phyloP scores from a whole-genome alignment of 169 alveolate genomes.

The Theileria annulata region DNA sequence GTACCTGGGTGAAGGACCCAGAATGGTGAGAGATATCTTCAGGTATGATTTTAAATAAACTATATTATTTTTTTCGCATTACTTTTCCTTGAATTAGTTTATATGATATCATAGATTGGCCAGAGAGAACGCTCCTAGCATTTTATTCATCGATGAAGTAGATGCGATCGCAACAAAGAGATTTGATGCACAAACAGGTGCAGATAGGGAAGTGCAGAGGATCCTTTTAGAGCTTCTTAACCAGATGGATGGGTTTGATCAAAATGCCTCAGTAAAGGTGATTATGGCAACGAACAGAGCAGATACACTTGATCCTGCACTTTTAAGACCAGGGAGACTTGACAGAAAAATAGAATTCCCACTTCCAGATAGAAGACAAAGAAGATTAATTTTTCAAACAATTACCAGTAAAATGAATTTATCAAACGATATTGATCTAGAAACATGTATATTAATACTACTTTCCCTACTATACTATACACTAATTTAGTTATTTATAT shows the following conservation, averaged over 20 bases:
- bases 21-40: conserved; percentile 99
- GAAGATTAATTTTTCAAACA: conserved; percentile 91
- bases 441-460: conserved; percentile 78
- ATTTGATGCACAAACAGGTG: conserved; percentile 97
- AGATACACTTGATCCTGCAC: conserved; percentile 99
- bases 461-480: not conserved
- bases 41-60: conserved; percentile 72
- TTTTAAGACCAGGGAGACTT: conserved; percentile 96
- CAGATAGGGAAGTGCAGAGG: conserved; percentile 98
- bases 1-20: conserved; percentile 99
- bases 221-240: conserved; percentile 94
- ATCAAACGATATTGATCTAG: conserved; percentile 96
- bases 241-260: conserved; percentile 99
- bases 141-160: conserved; percentile 97
- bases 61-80: conserved; percentile 7
- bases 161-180: conserved; percentile 97
- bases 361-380: conserved; percentile 96
- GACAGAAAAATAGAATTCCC: conserved; percentile 98
- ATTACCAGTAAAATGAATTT: conserved; percentile 97
- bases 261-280: conserved; percentile 92
- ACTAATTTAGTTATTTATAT: not conserved
- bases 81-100: conserved; percentile 4
- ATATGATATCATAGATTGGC: conserved; percentile 70
- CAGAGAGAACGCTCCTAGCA: conserved; percentile 95
- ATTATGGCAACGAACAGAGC: conserved; percentile 99